Base-by-base conservation (phyloP, 768 basidiomycete genomes). In the Mycena epipterygia region DNA sequence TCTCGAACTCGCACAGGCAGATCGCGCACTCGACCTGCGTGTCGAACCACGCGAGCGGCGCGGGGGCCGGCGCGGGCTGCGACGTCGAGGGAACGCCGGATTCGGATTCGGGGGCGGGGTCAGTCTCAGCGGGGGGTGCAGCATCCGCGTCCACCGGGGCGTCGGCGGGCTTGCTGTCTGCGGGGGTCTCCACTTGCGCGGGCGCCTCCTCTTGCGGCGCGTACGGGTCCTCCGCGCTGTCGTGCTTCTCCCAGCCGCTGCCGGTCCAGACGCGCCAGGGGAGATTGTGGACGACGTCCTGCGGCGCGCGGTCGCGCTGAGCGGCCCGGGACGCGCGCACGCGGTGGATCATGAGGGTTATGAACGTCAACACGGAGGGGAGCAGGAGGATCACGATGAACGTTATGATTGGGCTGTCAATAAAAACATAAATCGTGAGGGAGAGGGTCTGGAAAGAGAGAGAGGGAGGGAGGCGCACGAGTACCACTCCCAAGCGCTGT, bases 401-500 rank as follows among this genome's bases (percentile, higher is more conserved):
- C 13, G 95, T 95, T 64, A 96, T 85, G 72, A 95, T 93, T 17
- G 95, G 95, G 58, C 94, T 95, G 71, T 21, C 5, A 48, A 8
- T 16, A 25, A n/a, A 8, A 16, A 41, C 32, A 25, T 8, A 69
- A 42, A 61, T 68, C 66, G 72, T 27, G 62, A 52, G 56, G 39
- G 63, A 44, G 17, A 21, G 29, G 62, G 30, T 73, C 68, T 25
- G 51, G 64, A 46, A 56, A 68, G 56, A 73, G 56, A 49, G 25
- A 49, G 49, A n/a, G n/a, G n/a, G n/a, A n/a, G n/a, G n/a, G n/a
- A n/a, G 73, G 88, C 90, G 73, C 75, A 95, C 94, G 93, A 95
- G 77, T 95, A 95, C 95, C 95, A 97, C 77, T 96, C 94, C 91
- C 95, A 96, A 48, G 91, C 89, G 17, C 93, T 91, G 76, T 91